Conservation (phyloP, 192 early-diverging fungal genomes). For the Piromyces finnis region DNA sequence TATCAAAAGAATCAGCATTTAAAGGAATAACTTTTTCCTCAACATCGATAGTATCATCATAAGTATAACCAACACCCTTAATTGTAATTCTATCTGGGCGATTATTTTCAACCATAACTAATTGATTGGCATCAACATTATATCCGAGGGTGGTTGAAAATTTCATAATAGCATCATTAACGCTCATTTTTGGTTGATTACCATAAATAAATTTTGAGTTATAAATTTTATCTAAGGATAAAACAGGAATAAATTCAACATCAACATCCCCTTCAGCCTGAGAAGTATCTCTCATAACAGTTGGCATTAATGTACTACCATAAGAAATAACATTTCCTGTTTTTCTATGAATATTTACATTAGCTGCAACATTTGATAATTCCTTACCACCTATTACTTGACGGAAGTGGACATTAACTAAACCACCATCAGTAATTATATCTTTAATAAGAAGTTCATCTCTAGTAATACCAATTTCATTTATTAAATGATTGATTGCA, state of each 20-base stretch:
- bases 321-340: neutral
- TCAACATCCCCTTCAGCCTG: neutral
- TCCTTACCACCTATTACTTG: neutral
- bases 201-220: neutral
- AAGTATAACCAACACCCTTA: neutral
- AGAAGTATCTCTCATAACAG: neutral
- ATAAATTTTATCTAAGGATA: neutral
- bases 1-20: neutral
- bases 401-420: neutral
- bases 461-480: neutral
- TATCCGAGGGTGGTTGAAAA: neutral
- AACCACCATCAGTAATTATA: neutral
- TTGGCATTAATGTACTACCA: neutral
- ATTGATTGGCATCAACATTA: neutral
- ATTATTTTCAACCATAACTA: neutral
- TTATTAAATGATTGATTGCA: neutral
- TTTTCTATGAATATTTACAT: neutral
- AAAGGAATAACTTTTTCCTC: neutral
- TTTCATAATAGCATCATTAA: neutral
- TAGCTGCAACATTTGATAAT: neutral
- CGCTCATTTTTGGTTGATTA: neutral
- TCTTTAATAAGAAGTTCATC: neutral
- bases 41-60: neutral
- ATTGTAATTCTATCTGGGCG: neutral
- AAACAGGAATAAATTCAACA: neutral